A percentile compares a stretch with the other conserved stretches of the same genome.
These are phyloP conservation scores for Euphorbia peplus DNA, from an alignment of 345 rosid species.

Conservation along the genomic window DNA sequence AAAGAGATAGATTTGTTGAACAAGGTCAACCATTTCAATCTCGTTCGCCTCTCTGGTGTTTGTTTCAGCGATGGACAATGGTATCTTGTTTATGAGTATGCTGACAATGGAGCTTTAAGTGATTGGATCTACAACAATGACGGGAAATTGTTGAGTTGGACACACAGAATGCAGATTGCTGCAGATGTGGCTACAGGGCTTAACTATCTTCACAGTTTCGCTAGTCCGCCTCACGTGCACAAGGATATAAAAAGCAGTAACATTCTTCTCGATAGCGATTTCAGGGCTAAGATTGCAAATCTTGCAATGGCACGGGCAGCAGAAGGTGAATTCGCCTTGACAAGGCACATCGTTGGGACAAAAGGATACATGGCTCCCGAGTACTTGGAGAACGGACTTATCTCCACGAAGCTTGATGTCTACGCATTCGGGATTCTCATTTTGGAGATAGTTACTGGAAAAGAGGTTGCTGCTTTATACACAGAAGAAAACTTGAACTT, in stretches of 20 bases:
- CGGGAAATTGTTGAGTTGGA: conserved; percentile 45
- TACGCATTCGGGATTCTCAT: conserved; percentile 75
- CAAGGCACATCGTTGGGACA: conserved; percentile 78
- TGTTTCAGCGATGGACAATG: conserved; percentile 61
- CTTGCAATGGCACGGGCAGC: conserved; percentile 52
- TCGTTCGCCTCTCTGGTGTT: conserved; percentile 67
- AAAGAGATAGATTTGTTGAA: conserved; percentile 60
- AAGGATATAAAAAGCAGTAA: conserved; percentile 46
- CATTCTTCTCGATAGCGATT: conserved; percentile 46
- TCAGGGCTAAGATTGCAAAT: conserved; percentile 56
- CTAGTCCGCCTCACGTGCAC: conserved; percentile 53
- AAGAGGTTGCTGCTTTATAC: conserved; percentile 44
- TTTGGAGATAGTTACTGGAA: conserved; percentile 63
- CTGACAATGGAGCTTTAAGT: conserved; percentile 60
- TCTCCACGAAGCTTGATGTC: conserved; percentile 74
- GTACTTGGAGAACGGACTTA: conserved; percentile 70
- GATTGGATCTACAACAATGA: conserved; percentile 53
- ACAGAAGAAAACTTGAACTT: conserved; percentile 31
- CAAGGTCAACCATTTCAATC: conserved; percentile 65
- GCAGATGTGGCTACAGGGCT: conserved; percentile 76
- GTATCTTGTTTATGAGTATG: conserved; percentile 75
- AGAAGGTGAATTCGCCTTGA: conserved; percentile 55
- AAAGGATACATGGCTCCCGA: conserved; percentile 86
- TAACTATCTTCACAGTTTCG: conserved; percentile 68
- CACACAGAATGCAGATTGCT: conserved; percentile 55